Conservation (phyloP, 192 early-diverging fungal species). For the Coemansia sp. region DNA sequence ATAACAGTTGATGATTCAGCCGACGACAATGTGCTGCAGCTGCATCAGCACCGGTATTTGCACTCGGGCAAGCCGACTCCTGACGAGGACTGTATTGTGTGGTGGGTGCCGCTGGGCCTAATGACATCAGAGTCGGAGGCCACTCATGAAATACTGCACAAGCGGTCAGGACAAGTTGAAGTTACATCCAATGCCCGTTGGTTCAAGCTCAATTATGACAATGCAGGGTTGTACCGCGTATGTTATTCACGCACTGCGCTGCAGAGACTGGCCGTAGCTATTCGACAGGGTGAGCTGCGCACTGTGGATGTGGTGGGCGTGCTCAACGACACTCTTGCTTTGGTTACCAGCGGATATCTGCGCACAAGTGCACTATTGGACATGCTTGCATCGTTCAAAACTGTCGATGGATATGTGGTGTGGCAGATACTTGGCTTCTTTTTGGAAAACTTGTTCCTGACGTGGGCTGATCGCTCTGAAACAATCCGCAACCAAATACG, state of each 20-base stretch:
- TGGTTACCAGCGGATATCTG: slow-evolving; percentile 76
- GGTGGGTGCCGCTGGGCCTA: slow-evolving; percentile 66
- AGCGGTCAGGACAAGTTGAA: slow-evolving; percentile 33
- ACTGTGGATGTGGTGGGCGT: slow-evolving; percentile 80
- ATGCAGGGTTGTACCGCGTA: slow-evolving; percentile 85
- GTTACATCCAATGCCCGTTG: slow-evolving; percentile 52
- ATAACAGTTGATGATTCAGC: slow-evolving; percentile 60
- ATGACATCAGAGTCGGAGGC: slow-evolving; percentile 3
- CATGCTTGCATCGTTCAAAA: slow-evolving; percentile 66
- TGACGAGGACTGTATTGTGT: slow-evolving; percentile 64
- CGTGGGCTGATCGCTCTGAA: slow-evolving; percentile 67
- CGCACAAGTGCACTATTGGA: slow-evolving; percentile 73
- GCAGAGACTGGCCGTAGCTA: slow-evolving; percentile 55
- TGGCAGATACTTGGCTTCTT: slow-evolving; percentile 66
- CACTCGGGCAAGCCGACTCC: slow-evolving; percentile 57
- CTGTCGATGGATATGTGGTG: slow-evolving; percentile 73
- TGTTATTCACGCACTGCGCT: slow-evolving; percentile 63
- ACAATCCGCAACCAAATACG: slow-evolving; percentile 64
- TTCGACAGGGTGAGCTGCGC: slow-evolving; percentile 58
- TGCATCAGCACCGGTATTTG: slow-evolving; percentile 71
- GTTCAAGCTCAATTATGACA: slow-evolving; percentile 84
- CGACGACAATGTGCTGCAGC: slow-evolving; percentile 45
- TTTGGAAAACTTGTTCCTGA: slow-evolving; percentile 59
- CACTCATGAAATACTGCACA: slow-evolving; percentile 26
- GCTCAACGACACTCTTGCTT: slow-evolving; percentile 76